Percentiles rank a stretch among this genome's conserved stretches.
phyloP scores from a whole-genome alignment of 129 eudicot genomes.

The Lactuca sativa region DNA sequence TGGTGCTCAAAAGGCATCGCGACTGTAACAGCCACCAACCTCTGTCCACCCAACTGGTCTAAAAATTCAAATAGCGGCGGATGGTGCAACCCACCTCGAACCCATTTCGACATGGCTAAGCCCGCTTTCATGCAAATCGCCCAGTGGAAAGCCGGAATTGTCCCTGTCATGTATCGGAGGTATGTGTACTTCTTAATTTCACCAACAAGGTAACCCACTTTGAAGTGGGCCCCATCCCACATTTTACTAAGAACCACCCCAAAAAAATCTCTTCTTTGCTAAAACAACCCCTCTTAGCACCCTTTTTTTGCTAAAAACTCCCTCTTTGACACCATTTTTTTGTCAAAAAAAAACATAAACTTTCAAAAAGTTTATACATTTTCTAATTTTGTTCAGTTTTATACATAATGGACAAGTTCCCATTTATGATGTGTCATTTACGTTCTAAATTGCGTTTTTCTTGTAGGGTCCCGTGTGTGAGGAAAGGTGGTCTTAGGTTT shows the following conservation, averaged over 20 bases:
- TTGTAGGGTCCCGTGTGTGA: conserved; percentile 67
- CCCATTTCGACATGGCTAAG: conserved; percentile 88
- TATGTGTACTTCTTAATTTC: conserved; percentile 4
- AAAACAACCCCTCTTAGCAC: no score
- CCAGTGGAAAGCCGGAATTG: conserved; percentile 82
- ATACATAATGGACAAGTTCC: no score
- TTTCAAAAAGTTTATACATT: no score
- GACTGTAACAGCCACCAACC: conserved; percentile 75
- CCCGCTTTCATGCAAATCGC: conserved; percentile 93
- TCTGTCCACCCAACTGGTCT: conserved; percentile 85
- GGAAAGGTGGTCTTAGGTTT: conserved; percentile 64
- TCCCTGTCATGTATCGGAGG: conserved; percentile 85
- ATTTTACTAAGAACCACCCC: no score
- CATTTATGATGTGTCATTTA: not conserved
- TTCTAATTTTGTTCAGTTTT: no score
- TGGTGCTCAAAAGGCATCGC: conserved; percentile 61
- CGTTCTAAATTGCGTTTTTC: not conserved
- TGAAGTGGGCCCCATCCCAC: no score
- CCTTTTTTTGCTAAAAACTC: no score
- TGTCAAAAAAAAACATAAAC: no score
- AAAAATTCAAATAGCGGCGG: conserved; percentile 71
- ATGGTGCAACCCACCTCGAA: conserved; percentile 97
- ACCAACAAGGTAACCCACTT: not conserved
- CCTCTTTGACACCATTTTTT: no score
- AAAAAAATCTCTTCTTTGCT: no score